phyloP scores from a whole-genome alignment of 2,329 filamentous ascomycete species.

The Hirsutella thompsonii region DNA sequence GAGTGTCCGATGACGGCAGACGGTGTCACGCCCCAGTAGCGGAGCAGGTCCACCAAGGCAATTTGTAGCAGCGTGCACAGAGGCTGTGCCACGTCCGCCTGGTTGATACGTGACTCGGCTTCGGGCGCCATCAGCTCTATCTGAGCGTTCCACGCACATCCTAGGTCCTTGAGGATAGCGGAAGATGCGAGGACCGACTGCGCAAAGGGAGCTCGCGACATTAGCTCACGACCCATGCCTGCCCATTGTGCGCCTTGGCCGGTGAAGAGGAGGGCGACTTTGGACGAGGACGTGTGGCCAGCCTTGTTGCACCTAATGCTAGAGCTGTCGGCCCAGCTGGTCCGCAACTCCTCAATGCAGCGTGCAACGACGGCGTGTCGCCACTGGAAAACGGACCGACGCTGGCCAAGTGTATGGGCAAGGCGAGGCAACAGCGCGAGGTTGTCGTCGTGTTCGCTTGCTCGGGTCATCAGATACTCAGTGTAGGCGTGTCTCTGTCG shows the following conservation, averaged over 20 bases:
- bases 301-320: background rate
- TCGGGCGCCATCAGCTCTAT: background rate
- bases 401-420: background rate
- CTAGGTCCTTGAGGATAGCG: background rate
- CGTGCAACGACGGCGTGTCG: background rate
- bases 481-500: background rate
- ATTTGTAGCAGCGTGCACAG: background rate
- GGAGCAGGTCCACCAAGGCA: background rate
- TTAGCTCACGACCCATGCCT: background rate
- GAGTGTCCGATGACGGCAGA: constrained; percentile 1
- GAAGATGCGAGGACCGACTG: background rate
- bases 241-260: constrained; percentile 1
- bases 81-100: background rate
- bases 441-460: background rate
- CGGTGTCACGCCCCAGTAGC: background rate
- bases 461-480: background rate
- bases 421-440: background rate
- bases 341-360: background rate
- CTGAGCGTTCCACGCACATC: constrained; percentile 1
- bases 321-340: background rate
- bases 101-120: background rate
- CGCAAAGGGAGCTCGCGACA: background rate
- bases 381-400: background rate
- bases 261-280: background rate
- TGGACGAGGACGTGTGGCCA: background rate